Evolutionary conservation across 2,329 filamentous ascomycete species (phyloP).

Genomic region (Verticillium zaregamsianum): DNA sequence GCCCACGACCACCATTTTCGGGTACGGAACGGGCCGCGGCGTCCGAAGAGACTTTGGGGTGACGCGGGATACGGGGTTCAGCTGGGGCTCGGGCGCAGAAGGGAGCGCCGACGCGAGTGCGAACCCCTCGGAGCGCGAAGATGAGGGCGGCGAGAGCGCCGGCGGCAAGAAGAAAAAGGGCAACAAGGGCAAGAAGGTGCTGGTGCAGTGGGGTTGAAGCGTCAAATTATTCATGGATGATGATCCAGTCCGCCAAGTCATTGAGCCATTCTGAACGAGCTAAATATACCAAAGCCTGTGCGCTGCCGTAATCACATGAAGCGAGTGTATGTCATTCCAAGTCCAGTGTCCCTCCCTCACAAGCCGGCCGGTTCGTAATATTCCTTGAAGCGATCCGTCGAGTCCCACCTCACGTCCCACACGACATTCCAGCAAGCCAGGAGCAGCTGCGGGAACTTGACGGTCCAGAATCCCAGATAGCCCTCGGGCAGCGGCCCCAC

Average conservation of each 20-base stretch:
- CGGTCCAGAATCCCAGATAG: slow-evolving; percentile 80
- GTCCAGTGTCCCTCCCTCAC: slow-evolving; percentile 2
- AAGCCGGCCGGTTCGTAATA: slow-evolving; percentile 57
- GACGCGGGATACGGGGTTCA: slow-evolving; percentile 44
- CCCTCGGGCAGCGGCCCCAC: slow-evolving; percentile 75
- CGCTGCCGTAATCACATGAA: not conserved
- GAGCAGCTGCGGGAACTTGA: slow-evolving; percentile 72
- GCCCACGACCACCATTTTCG: slow-evolving; percentile 57
- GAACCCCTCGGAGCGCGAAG: slow-evolving; percentile 19
- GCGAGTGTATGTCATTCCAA: not conserved
- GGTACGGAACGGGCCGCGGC: slow-evolving; percentile 49
- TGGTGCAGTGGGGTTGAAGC: slow-evolving; percentile 56
- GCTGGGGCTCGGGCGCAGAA: slow-evolving; percentile 37
- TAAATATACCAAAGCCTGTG: not conserved
- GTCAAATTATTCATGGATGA: not conserved
- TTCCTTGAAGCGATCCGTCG: slow-evolving; percentile 62
- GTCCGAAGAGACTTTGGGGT: slow-evolving; percentile 50
- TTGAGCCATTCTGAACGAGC: not conserved
- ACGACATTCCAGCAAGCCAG: slow-evolving; percentile 76
- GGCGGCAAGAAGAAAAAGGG: slow-evolving; percentile 50
- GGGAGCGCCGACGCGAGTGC: slow-evolving; percentile 20
- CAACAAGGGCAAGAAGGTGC: slow-evolving; percentile 56
- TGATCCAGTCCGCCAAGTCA: not conserved
- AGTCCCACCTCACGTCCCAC: slow-evolving; percentile 59
- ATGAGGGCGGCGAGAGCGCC: slow-evolving; percentile 16